Evolutionary conservation across 1,284 basidiomycete species (phyloP), one percentile per base, ranked within the genome.

Genomic region (Cutaneotrichosporon cavernicola): DNA sequence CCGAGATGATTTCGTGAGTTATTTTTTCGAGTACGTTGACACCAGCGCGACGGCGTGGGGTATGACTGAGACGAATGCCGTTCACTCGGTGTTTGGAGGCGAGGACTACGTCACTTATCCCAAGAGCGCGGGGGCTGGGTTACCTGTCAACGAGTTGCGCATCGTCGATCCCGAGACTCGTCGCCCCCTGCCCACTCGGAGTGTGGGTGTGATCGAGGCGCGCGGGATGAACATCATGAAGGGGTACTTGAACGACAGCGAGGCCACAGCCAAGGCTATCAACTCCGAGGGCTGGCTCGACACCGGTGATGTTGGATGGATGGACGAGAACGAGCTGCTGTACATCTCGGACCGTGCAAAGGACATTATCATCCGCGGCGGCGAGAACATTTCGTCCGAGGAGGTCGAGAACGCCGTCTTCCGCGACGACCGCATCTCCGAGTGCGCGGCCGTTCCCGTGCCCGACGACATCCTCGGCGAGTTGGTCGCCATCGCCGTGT

Each of bases 281-380:
- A 74, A 77, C 63, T 18, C 21, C 3, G 73, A 77, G 18, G 76
- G 76, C 14, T 79, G 77, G 77, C 63, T 79, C 26, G 74, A 79
- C 62, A 75, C 77, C 8, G 77, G 76, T n/a, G 77, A 79, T 69
- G 64, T 69, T 0, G 77, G 69, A 5, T 71, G 58, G 56, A 56
- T 77, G 11, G 76, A 76, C 58, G 60, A 68, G 18, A 74, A 76
- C 2, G 77, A 73, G 0, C 76, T 74, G 62, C 34, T 77, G 30
- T 76, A 72, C 58, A 73, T 79, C 63, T 70, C 71, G 34, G 77
- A 79, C 62, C 65, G 77, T 1, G 47, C 58, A 59, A 67, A 67
- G 58, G 77, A 79, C 64, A 73, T 79, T 43, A 77, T 79, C 50
- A 77, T 79, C 36, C 73, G 76, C 9, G 76, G 76, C n/a, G 77